Evolutionary conservation across 164 flowering plant species (phyloP), one percentile per base, ranked within the genome.

Genomic region (Macadamia integrifolia): DNA sequence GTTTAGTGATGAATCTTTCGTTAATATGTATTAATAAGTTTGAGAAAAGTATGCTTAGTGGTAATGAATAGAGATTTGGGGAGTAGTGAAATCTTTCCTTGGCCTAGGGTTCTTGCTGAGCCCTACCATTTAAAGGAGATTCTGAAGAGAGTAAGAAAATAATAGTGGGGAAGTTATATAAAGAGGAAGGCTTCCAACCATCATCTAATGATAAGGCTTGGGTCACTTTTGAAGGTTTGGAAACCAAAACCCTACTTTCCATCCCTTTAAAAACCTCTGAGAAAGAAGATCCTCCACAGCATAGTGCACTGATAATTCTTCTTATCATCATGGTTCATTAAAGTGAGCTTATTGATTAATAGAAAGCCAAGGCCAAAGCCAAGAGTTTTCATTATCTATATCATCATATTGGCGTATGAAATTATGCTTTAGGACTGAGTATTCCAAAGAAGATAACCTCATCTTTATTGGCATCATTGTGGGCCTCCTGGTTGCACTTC

Each of bases 81-180:
- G 49, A 46, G 40, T 35, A 5, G 5, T 35, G 40, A 64, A 70
- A 56, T 70, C 62, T 57, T 70, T 53, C 56, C 62, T n/a, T 35
- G 5, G 5, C 40, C 40, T 13, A 62, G 62, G 62, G 62, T 46
- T 70, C 35, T 59, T 62, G 14, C 67, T 46, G 2, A 49, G 53
- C 65, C 58, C 13, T 46, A 46, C 65, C 48, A 44, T 58, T 64
- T 56, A 61, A 69, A 32, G 35, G 60, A 49, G 65, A 69, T 69
- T 48, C 70, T 61, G 32, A 65, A 50, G 28, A 29, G 42, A 64
- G 18, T 30, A 9, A 65, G 46, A 52, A 32, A 50, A 7, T 29
- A 48, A 40, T 29, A 53, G 56, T 59, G 55, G 9, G 12, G 1
- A 60, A 18, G 69, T 17, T 50, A 57, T 55, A 29, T 55, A 29